Evolutionary conservation across 495 filamentous ascomycete species (phyloP).

Genomic region (Penicillium psychrofluorescens): DNA sequence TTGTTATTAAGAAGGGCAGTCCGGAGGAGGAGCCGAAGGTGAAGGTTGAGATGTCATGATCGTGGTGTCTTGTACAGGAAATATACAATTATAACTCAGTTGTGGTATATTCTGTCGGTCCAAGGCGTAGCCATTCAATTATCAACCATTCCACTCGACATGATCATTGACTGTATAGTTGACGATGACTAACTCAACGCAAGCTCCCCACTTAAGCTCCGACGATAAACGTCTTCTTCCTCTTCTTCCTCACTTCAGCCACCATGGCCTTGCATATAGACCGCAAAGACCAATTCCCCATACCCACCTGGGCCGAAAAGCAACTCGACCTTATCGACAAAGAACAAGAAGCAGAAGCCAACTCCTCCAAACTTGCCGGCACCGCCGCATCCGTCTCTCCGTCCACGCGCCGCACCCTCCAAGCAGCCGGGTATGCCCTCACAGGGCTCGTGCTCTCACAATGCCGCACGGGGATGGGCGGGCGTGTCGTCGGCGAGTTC

Average conservation of each 20-base stretch:
- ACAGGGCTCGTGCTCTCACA: constrained; percentile 69
- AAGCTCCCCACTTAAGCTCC: not conserved
- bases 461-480: constrained; percentile 86
- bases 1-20: constrained; percentile 39
- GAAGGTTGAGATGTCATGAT: constrained; percentile 19
- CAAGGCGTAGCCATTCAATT: no score
- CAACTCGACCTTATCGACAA: constrained; percentile 71
- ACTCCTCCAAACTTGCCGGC: constrained; percentile 48
- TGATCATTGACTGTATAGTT: not conserved
- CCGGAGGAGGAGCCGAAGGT: constrained; percentile 26
- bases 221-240: not conserved
- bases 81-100: no score
- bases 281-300: constrained; percentile 41
- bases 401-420: constrained; percentile 64
- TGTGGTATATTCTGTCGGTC: no score
- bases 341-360: constrained; percentile 66
- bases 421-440: constrained; percentile 81
- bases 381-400: constrained; percentile 63
- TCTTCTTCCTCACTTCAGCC: not conserved
- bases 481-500: constrained; percentile 79
- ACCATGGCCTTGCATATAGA: constrained; percentile 6
- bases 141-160: no score
- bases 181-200: no score
- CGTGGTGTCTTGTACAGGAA: no score
- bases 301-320: constrained; percentile 66